phyloP scores from a whole-genome alignment of 495 filamentous ascomycete species.

The Amniculicola lignicola region DNA sequence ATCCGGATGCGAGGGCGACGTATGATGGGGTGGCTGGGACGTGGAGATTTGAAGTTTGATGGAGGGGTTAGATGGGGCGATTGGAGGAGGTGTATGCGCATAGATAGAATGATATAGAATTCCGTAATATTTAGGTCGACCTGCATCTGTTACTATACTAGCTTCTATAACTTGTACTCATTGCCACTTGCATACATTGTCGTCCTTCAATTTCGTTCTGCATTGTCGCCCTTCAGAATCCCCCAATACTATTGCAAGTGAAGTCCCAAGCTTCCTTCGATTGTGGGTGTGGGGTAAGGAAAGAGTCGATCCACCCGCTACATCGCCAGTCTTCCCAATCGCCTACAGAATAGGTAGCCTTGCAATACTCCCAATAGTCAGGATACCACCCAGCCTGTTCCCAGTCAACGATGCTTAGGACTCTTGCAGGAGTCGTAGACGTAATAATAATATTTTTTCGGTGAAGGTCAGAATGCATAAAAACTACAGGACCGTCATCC shows the following conservation, averaged over 20 bases:
- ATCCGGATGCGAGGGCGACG: too few species aligned
- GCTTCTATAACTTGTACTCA: too few species aligned
- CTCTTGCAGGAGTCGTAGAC: conserved; percentile 33
- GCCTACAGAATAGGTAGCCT: conserved; percentile 29
- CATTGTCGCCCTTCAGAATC: neutral
- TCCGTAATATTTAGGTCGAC: too few species aligned
- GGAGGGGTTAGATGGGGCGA: too few species aligned
- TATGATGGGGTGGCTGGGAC: too few species aligned
- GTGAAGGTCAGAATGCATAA: conserved; percentile 47
- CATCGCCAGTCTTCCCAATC: conserved; percentile 16
- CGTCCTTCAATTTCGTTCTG: too few species aligned
- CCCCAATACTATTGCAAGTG: conserved; percentile 1
- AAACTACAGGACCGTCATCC: conserved; percentile 38
- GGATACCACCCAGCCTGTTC: conserved; percentile 45
- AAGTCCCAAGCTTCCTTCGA: conserved; percentile 14
- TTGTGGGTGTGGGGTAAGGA: conserved; percentile 12
- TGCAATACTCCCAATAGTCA: conserved; percentile 50
- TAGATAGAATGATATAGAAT: too few species aligned
- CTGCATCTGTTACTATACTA: too few species aligned
- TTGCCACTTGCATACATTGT: too few species aligned
- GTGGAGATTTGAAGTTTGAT: too few species aligned
- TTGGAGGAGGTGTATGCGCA: too few species aligned
- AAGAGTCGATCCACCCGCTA: conserved; percentile 12
- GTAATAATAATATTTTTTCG: conserved; percentile 45
- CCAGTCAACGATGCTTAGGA: conserved; percentile 46